Percentiles rank a stretch among this genome's conserved stretches.
Conservation (phyloP, 169 alveolate genomes). For the Eimeria zaria region DNA sequence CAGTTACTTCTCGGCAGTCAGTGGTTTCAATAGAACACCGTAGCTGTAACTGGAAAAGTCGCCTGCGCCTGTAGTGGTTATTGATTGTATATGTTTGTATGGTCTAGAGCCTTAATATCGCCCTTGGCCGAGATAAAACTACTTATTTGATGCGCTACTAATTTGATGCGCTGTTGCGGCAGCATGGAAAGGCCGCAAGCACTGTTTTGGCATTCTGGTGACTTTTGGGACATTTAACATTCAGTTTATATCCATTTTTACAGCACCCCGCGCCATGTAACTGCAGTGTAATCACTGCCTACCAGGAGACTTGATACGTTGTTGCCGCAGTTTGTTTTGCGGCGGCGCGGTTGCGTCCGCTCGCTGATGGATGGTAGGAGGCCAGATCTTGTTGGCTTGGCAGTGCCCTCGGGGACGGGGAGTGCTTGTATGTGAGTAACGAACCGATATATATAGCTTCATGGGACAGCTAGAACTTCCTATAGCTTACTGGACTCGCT, state of each 20-base stretch:
- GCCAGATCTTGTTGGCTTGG: neutral
- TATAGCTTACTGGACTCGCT: neutral
- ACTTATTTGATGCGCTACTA: too few species aligned
- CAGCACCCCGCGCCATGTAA: neutral
- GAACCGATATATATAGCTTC: neutral
- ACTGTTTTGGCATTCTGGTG: neutral
- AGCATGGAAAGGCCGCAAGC: neutral
- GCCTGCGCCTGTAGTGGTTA: neutral
- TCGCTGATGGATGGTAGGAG: too few species aligned
- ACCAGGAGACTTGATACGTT: neutral
- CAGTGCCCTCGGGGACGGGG: neutral
- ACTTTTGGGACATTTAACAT: neutral
- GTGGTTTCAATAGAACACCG: neutral
- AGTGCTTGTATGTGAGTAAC: neutral
- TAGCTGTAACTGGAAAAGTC: neutral
- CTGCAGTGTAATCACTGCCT: neutral
- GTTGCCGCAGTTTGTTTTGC: neutral
- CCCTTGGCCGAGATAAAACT: neutral
- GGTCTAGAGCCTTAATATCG: neutral
- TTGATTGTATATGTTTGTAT: neutral
- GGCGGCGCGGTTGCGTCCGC: too few species aligned
- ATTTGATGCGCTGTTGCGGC: neutral
- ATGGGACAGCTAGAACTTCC: neutral
- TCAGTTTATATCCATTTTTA: neutral
- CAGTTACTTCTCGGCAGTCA: neutral